Conservation (phyloP, 306 rosid genomes). For the Medicago ruthenica region DNA sequence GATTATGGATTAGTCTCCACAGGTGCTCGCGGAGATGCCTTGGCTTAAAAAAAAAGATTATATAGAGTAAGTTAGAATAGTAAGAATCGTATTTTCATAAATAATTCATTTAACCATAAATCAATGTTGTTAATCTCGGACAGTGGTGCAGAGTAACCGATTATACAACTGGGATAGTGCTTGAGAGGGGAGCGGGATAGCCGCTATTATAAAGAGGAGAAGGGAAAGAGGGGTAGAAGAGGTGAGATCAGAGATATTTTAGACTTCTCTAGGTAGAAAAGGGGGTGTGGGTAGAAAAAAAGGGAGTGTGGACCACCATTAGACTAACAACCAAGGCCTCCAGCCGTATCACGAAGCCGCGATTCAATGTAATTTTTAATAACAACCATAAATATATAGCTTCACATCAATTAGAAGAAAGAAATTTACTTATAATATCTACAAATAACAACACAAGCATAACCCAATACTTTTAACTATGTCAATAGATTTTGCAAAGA, state of each 20-base stretch:
- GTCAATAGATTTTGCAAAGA: neutral
- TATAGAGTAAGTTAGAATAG: slow-evolving; percentile 27
- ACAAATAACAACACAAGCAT: neutral
- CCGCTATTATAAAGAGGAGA: neutral
- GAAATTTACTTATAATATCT: slow-evolving; percentile 15
- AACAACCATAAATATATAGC: slow-evolving; percentile 25
- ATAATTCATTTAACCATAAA: neutral
- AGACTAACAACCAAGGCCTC: neutral
- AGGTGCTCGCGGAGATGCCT: no score
- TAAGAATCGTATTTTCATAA: slow-evolving; percentile 20
- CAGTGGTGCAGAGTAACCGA: neutral
- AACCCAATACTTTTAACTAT: slow-evolving; percentile 9
- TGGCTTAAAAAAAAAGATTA: neutral
- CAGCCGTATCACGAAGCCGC: neutral
- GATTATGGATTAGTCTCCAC: neutral
- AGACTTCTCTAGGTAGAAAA: neutral
- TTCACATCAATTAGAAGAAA: slow-evolving; percentile 27
- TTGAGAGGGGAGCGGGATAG: neutral
- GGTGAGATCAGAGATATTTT: neutral
- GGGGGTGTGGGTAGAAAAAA: neutral
- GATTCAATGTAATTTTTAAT: neutral
- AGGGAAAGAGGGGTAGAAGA: neutral
- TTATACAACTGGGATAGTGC: neutral
- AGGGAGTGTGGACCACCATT: neutral
- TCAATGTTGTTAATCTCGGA: neutral